Conservation (phyloP, 495 filamentous ascomycete species). For the Tuber brumale region DNA sequence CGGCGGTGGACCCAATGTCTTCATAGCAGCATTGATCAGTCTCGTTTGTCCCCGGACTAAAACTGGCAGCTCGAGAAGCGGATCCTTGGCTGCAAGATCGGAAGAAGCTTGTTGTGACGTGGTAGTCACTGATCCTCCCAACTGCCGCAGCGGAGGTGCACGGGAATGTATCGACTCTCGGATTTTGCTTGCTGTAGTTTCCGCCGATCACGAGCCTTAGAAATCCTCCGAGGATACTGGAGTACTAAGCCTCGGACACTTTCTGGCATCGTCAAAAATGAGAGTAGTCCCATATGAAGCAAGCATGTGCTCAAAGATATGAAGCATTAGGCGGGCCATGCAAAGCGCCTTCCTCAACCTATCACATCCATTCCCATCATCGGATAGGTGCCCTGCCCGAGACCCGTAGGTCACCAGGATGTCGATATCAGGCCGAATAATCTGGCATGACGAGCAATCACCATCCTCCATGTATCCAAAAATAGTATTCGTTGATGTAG, state of each 20-base stretch:
- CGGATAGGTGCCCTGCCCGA: conserved; percentile 57
- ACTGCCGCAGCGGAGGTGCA: background rate
- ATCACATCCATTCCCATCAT: conserved; percentile 69
- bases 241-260: background rate
- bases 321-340: conserved; percentile 67
- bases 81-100: background rate
- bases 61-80: background rate
- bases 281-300: conserved; percentile 55
- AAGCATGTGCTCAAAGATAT: conserved; percentile 88
- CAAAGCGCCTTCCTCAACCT: conserved; percentile 67
- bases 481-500: background rate
- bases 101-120: background rate
- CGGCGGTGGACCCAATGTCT: background rate
- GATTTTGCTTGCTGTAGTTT: background rate
- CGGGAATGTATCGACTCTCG: background rate
- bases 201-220: background rate
- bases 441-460: conserved; percentile 45
- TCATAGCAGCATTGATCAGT: background rate
- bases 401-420: conserved; percentile 81
- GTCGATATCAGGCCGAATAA: conserved; percentile 65
- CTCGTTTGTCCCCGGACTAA: background rate
- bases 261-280: conserved; percentile 48
- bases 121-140: background rate
- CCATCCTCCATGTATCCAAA: conserved; percentile 5
- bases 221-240: background rate